These are phyloP conservation scores for Talaromyces albobiverticillius DNA, from an alignment of 2,329 filamentous ascomycete species.

Conservation along the genomic window DNA sequence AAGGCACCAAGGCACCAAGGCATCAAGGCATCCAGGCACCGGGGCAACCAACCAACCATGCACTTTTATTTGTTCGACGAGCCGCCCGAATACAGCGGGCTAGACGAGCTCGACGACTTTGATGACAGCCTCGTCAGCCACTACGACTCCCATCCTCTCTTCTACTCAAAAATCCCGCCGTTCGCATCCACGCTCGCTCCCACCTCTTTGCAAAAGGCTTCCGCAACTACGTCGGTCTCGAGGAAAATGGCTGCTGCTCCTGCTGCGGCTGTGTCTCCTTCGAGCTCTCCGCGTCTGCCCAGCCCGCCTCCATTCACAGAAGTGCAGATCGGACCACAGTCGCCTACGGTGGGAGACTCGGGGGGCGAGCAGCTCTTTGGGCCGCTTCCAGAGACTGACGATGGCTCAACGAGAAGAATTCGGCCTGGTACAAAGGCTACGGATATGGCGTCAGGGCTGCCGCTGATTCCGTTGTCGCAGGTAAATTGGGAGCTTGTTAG, in stretches of 20 bases:
- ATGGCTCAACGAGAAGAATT: constrained; percentile 77
- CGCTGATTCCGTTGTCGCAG: constrained; percentile 79
- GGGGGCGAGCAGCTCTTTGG: constrained; percentile 48
- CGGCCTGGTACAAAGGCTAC: constrained; percentile 87
- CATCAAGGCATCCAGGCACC: constrained; percentile 11
- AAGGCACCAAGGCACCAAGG: too few relatives aligned
- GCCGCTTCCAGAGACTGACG: constrained; percentile 58
- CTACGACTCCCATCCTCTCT: background rate
- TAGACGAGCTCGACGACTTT: constrained; percentile 13
- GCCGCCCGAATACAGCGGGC: constrained; percentile 3
- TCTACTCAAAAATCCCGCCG: constrained; percentile 24
- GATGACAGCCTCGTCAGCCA: constrained; percentile 3
- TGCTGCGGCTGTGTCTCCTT: constrained; percentile 48
- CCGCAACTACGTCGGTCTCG: constrained; percentile 11
- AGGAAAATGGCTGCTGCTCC: constrained; percentile 30
- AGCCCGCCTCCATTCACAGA: constrained; percentile 93
- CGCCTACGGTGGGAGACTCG: constrained; percentile 64
- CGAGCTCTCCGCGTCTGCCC: constrained; percentile 86
- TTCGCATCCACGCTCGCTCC: constrained; percentile 28
- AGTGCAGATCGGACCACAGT: constrained; percentile 81
- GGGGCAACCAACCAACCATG: constrained; percentile 3
- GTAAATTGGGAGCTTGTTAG: constrained; percentile 51
- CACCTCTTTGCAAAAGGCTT: background rate
- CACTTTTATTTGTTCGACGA: constrained; percentile 16
- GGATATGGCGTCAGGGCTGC: constrained; percentile 90